Base-by-base conservation (phyloP, 164 flowering plant species). In the Sextonia rubra region DNA sequence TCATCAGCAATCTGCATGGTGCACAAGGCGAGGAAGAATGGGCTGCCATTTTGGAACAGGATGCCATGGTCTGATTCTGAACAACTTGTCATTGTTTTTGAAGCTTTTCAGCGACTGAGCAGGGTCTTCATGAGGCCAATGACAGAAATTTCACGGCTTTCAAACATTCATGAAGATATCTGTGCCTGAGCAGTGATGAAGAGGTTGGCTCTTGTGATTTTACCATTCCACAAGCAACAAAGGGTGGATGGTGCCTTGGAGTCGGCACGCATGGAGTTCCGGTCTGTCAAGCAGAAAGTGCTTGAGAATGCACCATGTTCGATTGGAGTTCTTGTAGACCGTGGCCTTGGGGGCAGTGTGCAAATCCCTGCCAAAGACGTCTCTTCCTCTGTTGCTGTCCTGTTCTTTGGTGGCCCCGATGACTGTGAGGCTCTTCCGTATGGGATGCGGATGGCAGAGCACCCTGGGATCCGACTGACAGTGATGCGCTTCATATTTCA, bases 1-100 rank as follows among this genome's bases (percentile, higher is more conserved):
- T 68, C 97, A 1, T 91, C 97, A 0, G 89, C 97, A 4, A 89
- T 91, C 23, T 77, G 80, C 32, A 91, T 89, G 94, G 93, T 87
- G 24, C 90, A 90, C 76, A 86, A 85, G 79, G 91, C 86, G 2
- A 74, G 90, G 24, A 84, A 71, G 37, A 89, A 90, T 68, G 97
- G 94, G 0, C 71, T 88, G 3, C 97, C 97, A 29, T 87, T 89
- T 73, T 89, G 89, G 89, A 88, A 87, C 68, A 87, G 84, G 76
- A 65, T 70, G 6, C 66, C n/a, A 86, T 68, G 60, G 0, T 25
- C 79, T 11, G 80, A 68, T 48, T 71, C 80, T 5, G 78, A 86
- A 80, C 84, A 78, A 3, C 56, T 87, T 14, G 83, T 87, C 24
- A 86, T 87, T 8, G 93, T 91, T 7, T 90, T 91, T 48, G 91